Conservation (phyloP, 2,329 filamentous ascomycete species). For the Thielaviopsis musarum region DNA sequence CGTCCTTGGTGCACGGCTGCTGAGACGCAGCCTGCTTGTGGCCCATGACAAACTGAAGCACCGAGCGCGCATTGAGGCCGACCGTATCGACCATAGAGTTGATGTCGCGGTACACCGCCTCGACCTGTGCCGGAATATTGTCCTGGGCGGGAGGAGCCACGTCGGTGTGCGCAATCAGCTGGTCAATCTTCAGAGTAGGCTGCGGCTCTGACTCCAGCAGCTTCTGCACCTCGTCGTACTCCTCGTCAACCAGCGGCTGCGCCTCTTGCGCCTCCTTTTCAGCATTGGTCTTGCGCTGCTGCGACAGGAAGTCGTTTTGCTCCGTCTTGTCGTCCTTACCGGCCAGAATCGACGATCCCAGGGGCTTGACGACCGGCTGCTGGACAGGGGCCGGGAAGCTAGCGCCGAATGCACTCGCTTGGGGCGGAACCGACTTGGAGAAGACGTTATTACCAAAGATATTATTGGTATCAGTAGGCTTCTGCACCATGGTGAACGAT, state of each 20-base stretch:
- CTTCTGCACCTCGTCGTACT: conserved; percentile 50
- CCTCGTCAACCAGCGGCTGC: conserved; percentile 45
- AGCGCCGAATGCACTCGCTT: background rate
- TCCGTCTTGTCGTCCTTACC: conserved; percentile 19
- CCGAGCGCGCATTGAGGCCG: conserved; percentile 61
- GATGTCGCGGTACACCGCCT: conserved; percentile 59
- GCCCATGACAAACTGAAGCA: conserved; percentile 48
- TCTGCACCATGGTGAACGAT: conserved; percentile 28
- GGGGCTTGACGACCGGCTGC: background rate
- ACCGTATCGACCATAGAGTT: conserved; percentile 91
- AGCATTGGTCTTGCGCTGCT: conserved; percentile 34
- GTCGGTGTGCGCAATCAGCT: conserved; percentile 49
- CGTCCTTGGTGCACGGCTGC: conserved; percentile 40
- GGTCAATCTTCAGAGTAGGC: conserved; percentile 44
- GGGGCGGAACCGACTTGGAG: background rate
- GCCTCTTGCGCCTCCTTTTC: conserved; percentile 40
- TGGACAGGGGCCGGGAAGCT: conserved; percentile 30
- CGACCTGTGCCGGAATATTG: conserved; percentile 44
- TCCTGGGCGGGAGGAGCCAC: conserved; percentile 35
- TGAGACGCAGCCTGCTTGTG: conserved; percentile 41
- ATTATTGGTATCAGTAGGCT: background rate
- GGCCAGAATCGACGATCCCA: conserved; percentile 11
- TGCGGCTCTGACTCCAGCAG: conserved; percentile 43
- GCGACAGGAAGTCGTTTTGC: conserved; percentile 31
- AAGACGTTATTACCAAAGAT: background rate